These are phyloP conservation scores for Albatrellus ellisii DNA, from an alignment of 768 basidiomycete species.

Conservation along the genomic window DNA sequence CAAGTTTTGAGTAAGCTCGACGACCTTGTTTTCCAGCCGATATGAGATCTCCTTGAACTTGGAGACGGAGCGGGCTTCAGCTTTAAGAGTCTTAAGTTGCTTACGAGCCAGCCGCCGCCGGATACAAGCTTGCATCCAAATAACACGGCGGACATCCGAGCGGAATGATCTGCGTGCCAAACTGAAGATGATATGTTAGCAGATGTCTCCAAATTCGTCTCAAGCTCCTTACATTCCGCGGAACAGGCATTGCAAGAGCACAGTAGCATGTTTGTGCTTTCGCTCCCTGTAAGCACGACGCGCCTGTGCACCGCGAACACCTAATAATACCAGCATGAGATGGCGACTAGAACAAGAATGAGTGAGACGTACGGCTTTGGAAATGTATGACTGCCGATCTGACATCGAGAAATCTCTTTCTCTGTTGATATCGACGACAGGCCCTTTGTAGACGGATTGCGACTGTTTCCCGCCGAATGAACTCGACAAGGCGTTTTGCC, in stretches of 20 bases:
- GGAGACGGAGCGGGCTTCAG: conserved; percentile 92
- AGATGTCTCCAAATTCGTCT: neutral
- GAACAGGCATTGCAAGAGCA: conserved; percentile 65
- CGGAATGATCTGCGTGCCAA: conserved; percentile 40
- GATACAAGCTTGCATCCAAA: conserved; percentile 85
- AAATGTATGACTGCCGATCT: conserved; percentile 52
- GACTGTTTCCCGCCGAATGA: conserved; percentile 58
- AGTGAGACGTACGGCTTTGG: conserved; percentile 75
- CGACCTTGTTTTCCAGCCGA: conserved; percentile 95
- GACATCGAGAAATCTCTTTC: conserved; percentile 53
- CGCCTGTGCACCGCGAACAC: conserved; percentile 61
- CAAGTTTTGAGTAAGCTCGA: conserved; percentile 90
- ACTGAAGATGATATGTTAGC: conserved; percentile 21
- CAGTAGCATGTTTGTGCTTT: conserved; percentile 47
- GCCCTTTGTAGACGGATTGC: conserved; percentile 67
- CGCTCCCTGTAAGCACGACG: conserved; percentile 45
- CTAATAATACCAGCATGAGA: conserved; percentile 35
- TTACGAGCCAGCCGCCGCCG: conserved; percentile 80
- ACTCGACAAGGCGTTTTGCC: conserved; percentile 58
- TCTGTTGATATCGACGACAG: conserved; percentile 59
- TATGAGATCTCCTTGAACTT: conserved; percentile 99
- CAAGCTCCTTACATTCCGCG: conserved; percentile 69
- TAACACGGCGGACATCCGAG: conserved; percentile 53
- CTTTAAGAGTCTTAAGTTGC: conserved; percentile 70
- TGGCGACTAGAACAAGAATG: neutral